phyloP scores from a whole-genome alignment of 306 rosid genomes.

The Acacia melanoxylon region DNA sequence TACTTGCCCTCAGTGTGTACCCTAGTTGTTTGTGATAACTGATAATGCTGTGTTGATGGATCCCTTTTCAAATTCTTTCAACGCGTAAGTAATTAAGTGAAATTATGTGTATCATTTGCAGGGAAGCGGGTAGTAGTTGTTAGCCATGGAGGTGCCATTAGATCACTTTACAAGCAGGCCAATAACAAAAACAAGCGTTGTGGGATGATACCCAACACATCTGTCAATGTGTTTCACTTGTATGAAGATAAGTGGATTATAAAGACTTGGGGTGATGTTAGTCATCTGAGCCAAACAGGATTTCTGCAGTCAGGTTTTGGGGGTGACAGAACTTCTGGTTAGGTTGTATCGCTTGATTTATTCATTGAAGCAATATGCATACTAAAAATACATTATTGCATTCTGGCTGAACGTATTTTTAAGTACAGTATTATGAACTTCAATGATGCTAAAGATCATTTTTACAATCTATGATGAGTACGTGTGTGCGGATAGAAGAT shows the following conservation, averaged over 20 bases:
- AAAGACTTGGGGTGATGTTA: slow-evolving; percentile 75
- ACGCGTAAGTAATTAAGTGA: slow-evolving; percentile 5
- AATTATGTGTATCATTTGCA: slow-evolving; percentile 37
- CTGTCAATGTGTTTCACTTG: slow-evolving; percentile 67
- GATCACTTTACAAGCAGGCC: slow-evolving; percentile 58
- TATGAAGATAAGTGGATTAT: slow-evolving; percentile 63
- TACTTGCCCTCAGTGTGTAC: not conserved
- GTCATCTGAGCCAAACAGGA: slow-evolving; percentile 63
- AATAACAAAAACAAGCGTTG: slow-evolving; percentile 39
- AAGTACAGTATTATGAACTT: not conserved
- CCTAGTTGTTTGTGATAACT: not conserved
- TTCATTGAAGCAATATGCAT: not conserved
- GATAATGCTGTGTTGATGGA: not conserved
- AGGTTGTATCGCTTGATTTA: slow-evolving; percentile 34
- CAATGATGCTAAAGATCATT: not conserved
- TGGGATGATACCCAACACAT: slow-evolving; percentile 69
- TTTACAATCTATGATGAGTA: not conserved
- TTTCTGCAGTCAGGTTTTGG: slow-evolving; percentile 79
- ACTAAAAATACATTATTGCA: not conserved
- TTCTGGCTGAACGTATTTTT: not conserved
- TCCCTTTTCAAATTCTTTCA: not conserved
- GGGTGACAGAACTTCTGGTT: slow-evolving; percentile 81
- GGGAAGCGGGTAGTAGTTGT: slow-evolving; percentile 74
- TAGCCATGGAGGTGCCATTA: slow-evolving; percentile 76
- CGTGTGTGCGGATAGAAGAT: not conserved